Conservation (phyloP, 2,329 filamentous ascomycete genomes). For the Penicillium sp. region DNA sequence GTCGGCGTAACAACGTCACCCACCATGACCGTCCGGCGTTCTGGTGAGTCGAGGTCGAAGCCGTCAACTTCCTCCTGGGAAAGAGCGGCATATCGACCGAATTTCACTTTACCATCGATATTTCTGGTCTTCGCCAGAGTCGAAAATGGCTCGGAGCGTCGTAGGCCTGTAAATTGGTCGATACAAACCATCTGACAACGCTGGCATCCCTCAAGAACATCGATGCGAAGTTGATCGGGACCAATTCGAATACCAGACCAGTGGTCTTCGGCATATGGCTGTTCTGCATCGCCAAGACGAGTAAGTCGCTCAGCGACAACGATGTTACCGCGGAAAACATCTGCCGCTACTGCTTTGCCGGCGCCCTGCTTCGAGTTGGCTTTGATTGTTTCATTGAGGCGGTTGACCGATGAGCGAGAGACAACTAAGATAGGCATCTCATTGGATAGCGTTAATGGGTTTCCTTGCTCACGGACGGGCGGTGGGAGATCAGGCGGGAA, state of each 20-base stretch:
- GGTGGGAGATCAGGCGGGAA: slow-evolving; percentile 54
- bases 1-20: slow-evolving; percentile 44
- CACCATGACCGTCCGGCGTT: slow-evolving; percentile 39
- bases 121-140: slow-evolving; percentile 86
- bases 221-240: slow-evolving; percentile 33
- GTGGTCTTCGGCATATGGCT: slow-evolving; percentile 77
- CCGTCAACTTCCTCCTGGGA: slow-evolving; percentile 31
- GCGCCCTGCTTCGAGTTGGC: slow-evolving; percentile 56
- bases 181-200: slow-evolving; percentile 97
- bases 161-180: slow-evolving; percentile 78
- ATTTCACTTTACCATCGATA: slow-evolving; percentile 82
- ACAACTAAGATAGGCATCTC: slow-evolving; percentile 91
- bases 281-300: slow-evolving; percentile 49
- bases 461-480: slow-evolving; percentile 54
- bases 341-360: slow-evolving; percentile 65
- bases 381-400: slow-evolving; percentile 74
- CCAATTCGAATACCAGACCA: slow-evolving; percentile 75
- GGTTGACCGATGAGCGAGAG: slow-evolving; percentile 76
- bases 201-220: slow-evolving; percentile 80
- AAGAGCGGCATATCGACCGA: slow-evolving; percentile 74
- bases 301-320: slow-evolving; percentile 64
- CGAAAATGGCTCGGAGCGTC: slow-evolving; percentile 82
- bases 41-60: slow-evolving; percentile 17
- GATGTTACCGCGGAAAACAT: slow-evolving; percentile 88
- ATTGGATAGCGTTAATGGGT: slow-evolving; percentile 78